Base-by-base conservation (phyloP, 306 rosid genomes). In the Inga oerstediana region DNA sequence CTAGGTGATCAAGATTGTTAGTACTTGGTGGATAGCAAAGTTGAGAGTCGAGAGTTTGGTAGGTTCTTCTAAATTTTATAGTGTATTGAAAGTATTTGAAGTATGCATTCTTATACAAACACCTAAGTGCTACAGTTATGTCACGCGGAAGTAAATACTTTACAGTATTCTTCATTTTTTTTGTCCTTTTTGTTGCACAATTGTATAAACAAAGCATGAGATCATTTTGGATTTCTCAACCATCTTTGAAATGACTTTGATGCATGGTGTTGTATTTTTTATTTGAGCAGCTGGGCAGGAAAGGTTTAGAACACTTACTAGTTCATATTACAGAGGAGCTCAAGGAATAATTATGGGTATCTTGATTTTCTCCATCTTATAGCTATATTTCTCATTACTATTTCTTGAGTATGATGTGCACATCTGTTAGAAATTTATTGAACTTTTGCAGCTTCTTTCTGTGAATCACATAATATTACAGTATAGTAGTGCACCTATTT, bases 301-400 rank as follows among this genome's bases (percentile, higher is more conserved):
- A 88, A 89, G 95, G 81, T 94, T 94, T 79, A 88, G 98, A 83
- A 94, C 95, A 41, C 90, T 92, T 35, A 94, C 98, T 12, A 88
- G 98, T 83, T 94, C 98, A 59, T 94, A 94, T 69, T 94, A 94
- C 84, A 89, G 98, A 85, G 98, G 97, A 65, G 98, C 97, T 81
- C 97, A 94, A 87, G 97, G 97, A 76, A 89, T 94, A 73, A 91
- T 94, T 44, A 85, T 94, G 94, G 97, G 97, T 94, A 92, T 70
- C 48, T 32, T 77, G 34, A 49, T 79, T 74, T 74, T 82, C 68
- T 75, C 22, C 51, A 64, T 67, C 72, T 61, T 72, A 35, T 39
- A 1, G 20, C 45, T 52, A 49, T 34, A 14, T 77, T 74, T 43
- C 5, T 35, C 41, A 24, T 64, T 41, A 51, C 30, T 46, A 39